Evolutionary conservation across 352 stramenopile genomes (phyloP).

Genomic region (Pythium sukuiense): DNA sequence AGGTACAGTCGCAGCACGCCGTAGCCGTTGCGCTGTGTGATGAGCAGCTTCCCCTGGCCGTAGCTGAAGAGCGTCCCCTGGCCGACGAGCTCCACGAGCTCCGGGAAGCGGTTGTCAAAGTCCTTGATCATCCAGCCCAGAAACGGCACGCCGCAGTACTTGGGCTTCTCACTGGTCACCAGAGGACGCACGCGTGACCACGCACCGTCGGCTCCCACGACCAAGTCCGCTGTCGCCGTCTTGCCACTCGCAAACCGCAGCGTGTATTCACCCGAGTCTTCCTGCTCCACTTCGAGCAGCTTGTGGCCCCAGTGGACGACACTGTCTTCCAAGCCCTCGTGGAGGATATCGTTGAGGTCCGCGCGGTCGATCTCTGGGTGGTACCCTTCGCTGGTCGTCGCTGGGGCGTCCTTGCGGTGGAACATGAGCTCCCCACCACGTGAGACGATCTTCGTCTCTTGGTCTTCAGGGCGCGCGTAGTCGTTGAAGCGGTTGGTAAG

Average conservation of each 20-base stretch:
- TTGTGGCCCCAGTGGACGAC: slow-evolving; percentile 28
- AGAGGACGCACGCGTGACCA: slow-evolving; percentile 26
- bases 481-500: slow-evolving; percentile 15
- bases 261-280: not conserved
- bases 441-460: slow-evolving; percentile 16
- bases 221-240: slow-evolving; percentile 12
- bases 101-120: slow-evolving; percentile 27
- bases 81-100: slow-evolving; percentile 23
- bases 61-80: slow-evolving; percentile 23
- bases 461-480: slow-evolving; percentile 17
- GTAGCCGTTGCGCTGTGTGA: slow-evolving; percentile 26
- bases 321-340: slow-evolving; percentile 10
- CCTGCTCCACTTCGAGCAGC: not conserved
- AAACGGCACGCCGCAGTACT: slow-evolving; percentile 17
- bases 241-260: slow-evolving; percentile 17
- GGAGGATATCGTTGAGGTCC: slow-evolving; percentile 21
- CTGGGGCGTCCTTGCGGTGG: slow-evolving; percentile 2
- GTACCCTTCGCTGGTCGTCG: slow-evolving; percentile 14
- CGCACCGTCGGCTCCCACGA: slow-evolving; percentile 24
- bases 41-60: slow-evolving; percentile 17
- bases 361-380: slow-evolving; percentile 26
- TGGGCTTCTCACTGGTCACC: slow-evolving; percentile 7
- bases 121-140: slow-evolving; percentile 13
- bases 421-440: slow-evolving; percentile 7
- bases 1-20: slow-evolving; percentile 28